Evolutionary conservation across 768 basidiomycete species (phyloP).

Genomic region (Naganishia kalamii): DNA sequence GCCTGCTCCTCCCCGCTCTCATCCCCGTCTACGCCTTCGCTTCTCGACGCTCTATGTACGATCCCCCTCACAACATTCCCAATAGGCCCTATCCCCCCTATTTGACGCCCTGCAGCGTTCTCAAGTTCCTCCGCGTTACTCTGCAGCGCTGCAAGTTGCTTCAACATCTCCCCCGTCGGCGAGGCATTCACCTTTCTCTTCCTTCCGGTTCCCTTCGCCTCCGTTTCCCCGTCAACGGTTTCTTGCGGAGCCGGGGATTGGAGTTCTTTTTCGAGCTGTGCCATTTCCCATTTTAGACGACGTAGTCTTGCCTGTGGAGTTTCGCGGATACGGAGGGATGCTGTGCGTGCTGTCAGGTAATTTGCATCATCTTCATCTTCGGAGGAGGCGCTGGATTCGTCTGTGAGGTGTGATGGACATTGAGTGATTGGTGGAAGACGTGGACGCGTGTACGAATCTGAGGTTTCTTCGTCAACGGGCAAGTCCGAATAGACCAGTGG

Average conservation of each 20-base stretch:
- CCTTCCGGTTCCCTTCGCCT: conserved; percentile 27
- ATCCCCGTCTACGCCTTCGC: neutral
- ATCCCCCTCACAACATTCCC: neutral
- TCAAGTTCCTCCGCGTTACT: neutral
- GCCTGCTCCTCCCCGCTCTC: neutral
- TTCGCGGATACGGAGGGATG: conserved; percentile 30
- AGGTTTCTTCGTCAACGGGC: neutral
- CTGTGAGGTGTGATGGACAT: neutral
- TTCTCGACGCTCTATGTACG: conserved; percentile 9
- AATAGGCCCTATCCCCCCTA: too few species aligned
- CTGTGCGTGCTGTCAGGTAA: conserved; percentile 2
- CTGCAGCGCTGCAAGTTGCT: neutral
- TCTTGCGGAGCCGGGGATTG: conserved; percentile 58
- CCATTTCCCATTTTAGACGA: conserved; percentile 67
- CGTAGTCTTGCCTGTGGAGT: conserved; percentile 45
- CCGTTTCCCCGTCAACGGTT: conserved; percentile 47
- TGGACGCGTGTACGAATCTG: conserved; percentile 29
- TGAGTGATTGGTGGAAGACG: conserved; percentile 30
- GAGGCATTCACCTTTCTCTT: neutral
- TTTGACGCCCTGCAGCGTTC: neutral
- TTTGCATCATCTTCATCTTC: conserved; percentile 20
- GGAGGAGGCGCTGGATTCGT: neutral
- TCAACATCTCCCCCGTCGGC: neutral
- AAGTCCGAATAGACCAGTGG: neutral
- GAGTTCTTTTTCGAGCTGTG: conserved; percentile 71